Conservation (phyloP, 2,329 filamentous ascomycete species). For the Sclerotinia sclerotiorum region DNA sequence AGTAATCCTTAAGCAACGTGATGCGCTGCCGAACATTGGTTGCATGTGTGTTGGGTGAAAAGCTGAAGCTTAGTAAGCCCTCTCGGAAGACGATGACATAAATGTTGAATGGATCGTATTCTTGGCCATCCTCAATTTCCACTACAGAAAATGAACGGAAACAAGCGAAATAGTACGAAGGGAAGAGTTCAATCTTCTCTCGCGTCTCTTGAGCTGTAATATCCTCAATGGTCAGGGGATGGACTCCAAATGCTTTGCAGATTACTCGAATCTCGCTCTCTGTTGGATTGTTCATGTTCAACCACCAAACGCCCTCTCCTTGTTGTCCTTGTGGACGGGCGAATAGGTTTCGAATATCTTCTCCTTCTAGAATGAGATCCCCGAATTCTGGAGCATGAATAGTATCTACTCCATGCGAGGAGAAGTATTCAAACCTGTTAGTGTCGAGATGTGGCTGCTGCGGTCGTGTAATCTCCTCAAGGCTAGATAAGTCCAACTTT, state of each 20-base stretch:
- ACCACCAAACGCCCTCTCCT: slow-evolving; percentile 90
- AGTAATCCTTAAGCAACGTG: slow-evolving; percentile 88
- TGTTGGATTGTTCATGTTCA: slow-evolving; percentile 88
- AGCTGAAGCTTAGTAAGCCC: slow-evolving; percentile 92
- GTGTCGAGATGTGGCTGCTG: slow-evolving; percentile 53
- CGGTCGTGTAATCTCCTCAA: slow-evolving; percentile 31
- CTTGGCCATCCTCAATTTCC: slow-evolving; percentile 73
- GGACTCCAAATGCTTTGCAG: slow-evolving; percentile 92
- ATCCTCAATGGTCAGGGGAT: slow-evolving; percentile 94
- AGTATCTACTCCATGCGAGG: slow-evolving; percentile 88
- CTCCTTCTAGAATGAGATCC: slow-evolving; percentile 83
- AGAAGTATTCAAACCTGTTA: slow-evolving; percentile 95
- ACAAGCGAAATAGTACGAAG: slow-evolving; percentile 96
- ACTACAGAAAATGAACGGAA: slow-evolving; percentile 89
- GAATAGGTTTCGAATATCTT: slow-evolving; percentile 87
- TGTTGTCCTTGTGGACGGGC: slow-evolving; percentile 61
- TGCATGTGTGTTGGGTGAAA: slow-evolving; percentile 82
- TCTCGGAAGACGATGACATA: slow-evolving; percentile 97
- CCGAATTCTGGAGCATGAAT: slow-evolving; percentile 88
- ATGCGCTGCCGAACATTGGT: slow-evolving; percentile 89
- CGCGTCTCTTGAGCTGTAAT: slow-evolving; percentile 93
- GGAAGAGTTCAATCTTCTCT: slow-evolving; percentile 97
- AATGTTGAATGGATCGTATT: slow-evolving; percentile 92
- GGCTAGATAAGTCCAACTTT: slow-evolving; percentile 50
- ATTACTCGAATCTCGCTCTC: slow-evolving; percentile 85